These are phyloP conservation scores for Colletotrichum viniferum DNA, from an alignment of 2,329 filamentous ascomycete species.

Conservation along the genomic window DNA sequence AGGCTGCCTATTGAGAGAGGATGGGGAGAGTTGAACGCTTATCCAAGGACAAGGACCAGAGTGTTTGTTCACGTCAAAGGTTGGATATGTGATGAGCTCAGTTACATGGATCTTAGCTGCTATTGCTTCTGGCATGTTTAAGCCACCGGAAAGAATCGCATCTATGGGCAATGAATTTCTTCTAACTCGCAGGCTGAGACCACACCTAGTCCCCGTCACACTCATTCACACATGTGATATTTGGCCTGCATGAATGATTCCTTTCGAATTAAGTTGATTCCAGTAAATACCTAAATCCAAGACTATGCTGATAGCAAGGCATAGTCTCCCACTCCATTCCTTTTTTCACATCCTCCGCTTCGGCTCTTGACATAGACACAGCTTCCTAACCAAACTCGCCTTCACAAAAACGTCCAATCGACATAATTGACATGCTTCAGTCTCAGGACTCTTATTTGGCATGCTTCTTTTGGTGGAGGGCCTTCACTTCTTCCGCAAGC, in stretches of 20 bases:
- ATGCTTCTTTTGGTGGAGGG: slow-evolving; percentile 25
- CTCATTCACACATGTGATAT: neutral
- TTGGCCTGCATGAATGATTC: neutral
- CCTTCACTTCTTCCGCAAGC: slow-evolving; percentile 32
- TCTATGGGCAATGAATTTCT: neutral
- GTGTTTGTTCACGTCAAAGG: neutral
- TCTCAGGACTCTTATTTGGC: neutral
- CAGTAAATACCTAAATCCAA: neutral
- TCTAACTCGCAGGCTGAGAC: neutral
- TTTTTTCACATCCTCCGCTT: neutral
- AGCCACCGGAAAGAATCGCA: neutral
- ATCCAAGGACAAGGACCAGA: neutral
- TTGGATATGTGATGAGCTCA: neutral
- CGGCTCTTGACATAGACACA: neutral
- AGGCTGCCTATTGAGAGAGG: neutral
- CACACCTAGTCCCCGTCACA: neutral
- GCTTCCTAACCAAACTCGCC: neutral
- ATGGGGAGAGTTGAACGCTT: neutral
- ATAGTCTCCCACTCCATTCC: neutral
- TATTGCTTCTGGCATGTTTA: neutral
- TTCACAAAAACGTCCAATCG: neutral
- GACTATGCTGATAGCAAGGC: neutral
- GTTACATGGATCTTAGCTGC: neutral
- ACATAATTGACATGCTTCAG: neutral
- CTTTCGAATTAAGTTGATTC: neutral